Evolutionary conservation across 768 basidiomycete species (phyloP), one percentile per base, ranked within the genome.

Genomic region (Strobilomyces confusus): DNA sequence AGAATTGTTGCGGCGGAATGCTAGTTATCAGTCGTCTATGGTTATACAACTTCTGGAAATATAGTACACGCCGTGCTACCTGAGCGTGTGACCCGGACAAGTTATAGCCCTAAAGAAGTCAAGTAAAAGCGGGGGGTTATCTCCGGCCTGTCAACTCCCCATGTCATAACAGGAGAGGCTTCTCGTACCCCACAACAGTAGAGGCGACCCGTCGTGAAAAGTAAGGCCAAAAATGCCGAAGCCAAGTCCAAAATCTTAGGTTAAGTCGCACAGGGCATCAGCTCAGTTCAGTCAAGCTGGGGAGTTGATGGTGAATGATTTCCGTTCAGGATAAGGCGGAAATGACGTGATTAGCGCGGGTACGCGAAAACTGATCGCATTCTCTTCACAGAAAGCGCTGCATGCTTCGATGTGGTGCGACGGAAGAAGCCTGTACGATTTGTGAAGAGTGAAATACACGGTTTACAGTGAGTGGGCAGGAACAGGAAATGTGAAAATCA

Each of bases 391-490:
- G 15, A 26, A 12, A 40, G 19, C 4, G 14, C 22, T 26, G 44
- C 30, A 46, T 20, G 8, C 20, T 34, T 26, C 29, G 43, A 15
- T 36, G 26, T 9, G 23, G 47, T 30, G 5, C 22, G 34, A 14
- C 25, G 15, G 42, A 33, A 15, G 33, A 19, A 42, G 41, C 15
- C 8, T 19, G 14, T 23, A 44, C 38, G 29, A 50, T 42, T 8
- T 26, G n/a, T 19, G 19, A 44, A 52, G 29, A 37, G 46, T 25
- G 41, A 49, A 47, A 49, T 44, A 42, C 48, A 58, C 30, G 37
- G 42, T 30, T 26, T 52, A 52, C 51, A 52, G 25, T 52, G 52
- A 40, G 17, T 9, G 38, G 32, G 38, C 25, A 51, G 9, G 32
- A 48, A 49, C 11, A 25, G 20, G 3, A 11, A n/a, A 47, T 25